These are phyloP conservation scores for Chytridium lagenaria DNA, from an alignment of 371 early-diverging fungal species.

Conservation along the genomic window DNA sequence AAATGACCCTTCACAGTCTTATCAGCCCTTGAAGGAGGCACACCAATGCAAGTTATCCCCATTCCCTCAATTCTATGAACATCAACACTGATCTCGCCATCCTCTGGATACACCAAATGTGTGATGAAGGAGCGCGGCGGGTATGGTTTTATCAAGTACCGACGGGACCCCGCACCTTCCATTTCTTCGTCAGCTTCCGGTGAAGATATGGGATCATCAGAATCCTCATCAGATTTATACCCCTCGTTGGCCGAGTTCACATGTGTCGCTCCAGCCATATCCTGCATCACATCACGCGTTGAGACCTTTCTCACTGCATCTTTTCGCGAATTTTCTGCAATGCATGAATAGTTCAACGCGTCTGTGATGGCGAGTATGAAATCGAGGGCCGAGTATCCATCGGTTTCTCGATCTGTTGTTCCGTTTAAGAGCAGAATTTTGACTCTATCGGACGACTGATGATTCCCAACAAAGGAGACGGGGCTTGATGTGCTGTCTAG, in stretches of 20 bases:
- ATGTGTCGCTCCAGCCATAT: constrained; percentile 41
- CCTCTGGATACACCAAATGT: constrained; percentile 69
- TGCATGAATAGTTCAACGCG: constrained; percentile 64
- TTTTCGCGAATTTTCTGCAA: constrained; percentile 30
- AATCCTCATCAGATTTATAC: too few species aligned
- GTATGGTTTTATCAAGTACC: constrained; percentile 44
- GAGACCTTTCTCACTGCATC: constrained; percentile 20
- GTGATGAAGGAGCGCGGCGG: constrained; percentile 70
- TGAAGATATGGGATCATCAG: background rate
- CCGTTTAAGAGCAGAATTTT: constrained; percentile 77
- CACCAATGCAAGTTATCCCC: constrained; percentile 66
- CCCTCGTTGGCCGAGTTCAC: background rate
- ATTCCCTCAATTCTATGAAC: constrained; percentile 60
- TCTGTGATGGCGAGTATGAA: constrained; percentile 72
- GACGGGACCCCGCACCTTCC: constrained; percentile 24
- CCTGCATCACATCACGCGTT: constrained; percentile 32
- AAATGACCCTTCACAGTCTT: constrained; percentile 21
- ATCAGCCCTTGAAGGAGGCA: constrained; percentile 4
- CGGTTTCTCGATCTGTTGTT: constrained; percentile 72
- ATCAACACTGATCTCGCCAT: constrained; percentile 65
- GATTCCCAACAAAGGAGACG: background rate
- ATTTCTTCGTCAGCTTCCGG: constrained; percentile 21
- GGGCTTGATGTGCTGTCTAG: background rate
- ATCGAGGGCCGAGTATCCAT: constrained; percentile 72
- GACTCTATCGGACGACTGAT: constrained; percentile 26